Evolutionary conservation across 1,284 basidiomycete species (phyloP), one percentile per base, ranked within the genome.

Genomic region (Puccinia triticina): DNA sequence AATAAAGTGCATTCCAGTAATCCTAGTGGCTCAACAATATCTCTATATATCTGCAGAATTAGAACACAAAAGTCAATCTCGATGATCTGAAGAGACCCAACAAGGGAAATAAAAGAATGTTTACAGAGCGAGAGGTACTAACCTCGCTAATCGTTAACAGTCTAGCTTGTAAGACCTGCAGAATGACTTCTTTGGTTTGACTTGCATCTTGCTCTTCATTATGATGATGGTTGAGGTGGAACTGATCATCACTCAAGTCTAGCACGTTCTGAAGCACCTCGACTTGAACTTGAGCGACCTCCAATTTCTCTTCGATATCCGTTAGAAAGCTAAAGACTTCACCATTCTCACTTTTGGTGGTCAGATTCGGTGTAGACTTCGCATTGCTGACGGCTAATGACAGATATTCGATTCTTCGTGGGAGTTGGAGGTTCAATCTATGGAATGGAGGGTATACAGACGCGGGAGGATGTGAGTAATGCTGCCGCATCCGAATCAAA

Each of bases 201-300:
- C 32, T 76, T 21, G 85, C 81, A 59, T 84, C 84, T 57, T 61
- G 43, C 21, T 83, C 84, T 26, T 67, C 48, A 73, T 73, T 34
- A 48, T 73, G 43, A 23, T 55, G 43, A n/a, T 73, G n/a, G n/a
- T 50, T 73, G 43, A 73, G 29, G 18, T 55, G n/a, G 32, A 89
- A 86, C 77, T 88, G 87, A 61, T 69, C 80, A 48, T 74, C 71
- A 72, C 83, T 55, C 85, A 87, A 86, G 74, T 86, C 86, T 84
- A 87, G 84, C 84, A 89, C 86, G 1, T 87, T 87, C 8, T 87
- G 84, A 55, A 86, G 87, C 29, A 96, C 90, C 87, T 98, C 95
- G 57, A 96, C 89, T 86, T 99, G 97, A 12, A 99, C 95, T 88
- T 96, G 93, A 2, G 95, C 94, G 18, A 99, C 97, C 82, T 99